These are phyloP conservation scores for Anthostomella pinea DNA, from an alignment of 2,329 filamentous ascomycete genomes.

Conservation along the genomic window DNA sequence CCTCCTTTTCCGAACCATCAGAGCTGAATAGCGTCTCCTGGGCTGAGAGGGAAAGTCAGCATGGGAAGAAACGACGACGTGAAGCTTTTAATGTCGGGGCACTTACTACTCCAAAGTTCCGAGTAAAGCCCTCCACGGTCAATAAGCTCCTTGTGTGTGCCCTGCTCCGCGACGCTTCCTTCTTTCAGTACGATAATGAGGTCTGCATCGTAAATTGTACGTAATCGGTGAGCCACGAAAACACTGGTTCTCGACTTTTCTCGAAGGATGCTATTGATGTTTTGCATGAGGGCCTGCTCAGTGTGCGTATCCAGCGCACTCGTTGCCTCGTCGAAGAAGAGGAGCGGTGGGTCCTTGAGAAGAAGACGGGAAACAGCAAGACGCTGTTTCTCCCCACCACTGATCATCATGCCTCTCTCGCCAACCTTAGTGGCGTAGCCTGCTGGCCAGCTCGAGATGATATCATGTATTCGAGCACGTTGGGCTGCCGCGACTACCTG, in stretches of 20 bases:
- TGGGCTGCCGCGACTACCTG: slow-evolving; percentile 74
- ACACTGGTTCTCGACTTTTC: slow-evolving; percentile 89
- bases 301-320: slow-evolving; percentile 91
- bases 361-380: slow-evolving; percentile 80
- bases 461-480: slow-evolving; percentile 81
- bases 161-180: slow-evolving; percentile 82
- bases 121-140: slow-evolving; percentile 78
- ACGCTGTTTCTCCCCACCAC: slow-evolving; percentile 89
- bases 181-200: slow-evolving; percentile 87
- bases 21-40: slow-evolving; percentile 13
- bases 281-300: slow-evolving; percentile 82
- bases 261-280: slow-evolving; percentile 88
- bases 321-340: slow-evolving; percentile 96
- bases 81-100: too few relatives aligned
- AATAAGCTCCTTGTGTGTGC: slow-evolving; percentile 82
- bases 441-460: slow-evolving; percentile 75
- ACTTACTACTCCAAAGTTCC: slow-evolving; percentile 84
- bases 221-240: slow-evolving; percentile 87
- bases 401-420: slow-evolving; percentile 95
- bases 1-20: slow-evolving; percentile 10
- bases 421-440: slow-evolving; percentile 90
- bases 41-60: slow-evolving; percentile 5
- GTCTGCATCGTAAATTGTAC: slow-evolving; percentile 92
- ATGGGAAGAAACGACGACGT: too few relatives aligned
- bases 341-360: slow-evolving; percentile 81